Evolutionary conservation across 164 flowering plant species (phyloP), one percentile per base, ranked within the genome.

Genomic region (Nymphaea thermarum): DNA sequence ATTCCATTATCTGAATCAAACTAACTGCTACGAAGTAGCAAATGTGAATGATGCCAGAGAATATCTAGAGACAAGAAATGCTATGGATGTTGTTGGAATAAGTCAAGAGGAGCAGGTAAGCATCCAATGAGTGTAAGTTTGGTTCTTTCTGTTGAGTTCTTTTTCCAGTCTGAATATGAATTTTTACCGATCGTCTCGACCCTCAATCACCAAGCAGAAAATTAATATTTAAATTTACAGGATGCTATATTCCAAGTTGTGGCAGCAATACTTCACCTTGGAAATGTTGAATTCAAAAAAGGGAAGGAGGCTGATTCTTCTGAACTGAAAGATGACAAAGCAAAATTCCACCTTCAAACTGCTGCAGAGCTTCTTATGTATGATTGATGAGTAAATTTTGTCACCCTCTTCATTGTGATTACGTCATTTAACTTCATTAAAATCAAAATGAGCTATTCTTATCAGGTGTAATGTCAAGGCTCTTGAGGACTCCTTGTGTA

Each of bases 1-100:
- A 42, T 88, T 91, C 68, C 97, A 82, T 74, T 91, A 91, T 74
- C 83, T 90, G 17, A 90, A 90, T 71, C 97, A 88, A 69, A 81
- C 89, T 59, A 85, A 78, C 73, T 87, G 94, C 65, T 88, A 84
- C 63, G 87, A 86, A 73, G 85, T 88, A 25, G 82, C 80, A 62
- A 82, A 81, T 75, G 83, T 87, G 51, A 78, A 90, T 76, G 92
- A 90, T 81, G 86, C 90, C 6, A 80, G 85, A 70, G 97, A 78
- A 68, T 78, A 78, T 60, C 64, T 87, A 43, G 94, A 82, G 55
- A 88, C 93, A 18, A 77, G 93, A 81, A 85, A 85, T 67, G 97
- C 97, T 55, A 90, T 90, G 97, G 97, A 88, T 70, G 71, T 90
- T 44, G 87, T 90, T 11, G 97, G 97, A 44, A 87, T 90, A 71